Base-by-base conservation (phyloP, 2,329 filamentous ascomycete species). In the Cadophora malorum region DNA sequence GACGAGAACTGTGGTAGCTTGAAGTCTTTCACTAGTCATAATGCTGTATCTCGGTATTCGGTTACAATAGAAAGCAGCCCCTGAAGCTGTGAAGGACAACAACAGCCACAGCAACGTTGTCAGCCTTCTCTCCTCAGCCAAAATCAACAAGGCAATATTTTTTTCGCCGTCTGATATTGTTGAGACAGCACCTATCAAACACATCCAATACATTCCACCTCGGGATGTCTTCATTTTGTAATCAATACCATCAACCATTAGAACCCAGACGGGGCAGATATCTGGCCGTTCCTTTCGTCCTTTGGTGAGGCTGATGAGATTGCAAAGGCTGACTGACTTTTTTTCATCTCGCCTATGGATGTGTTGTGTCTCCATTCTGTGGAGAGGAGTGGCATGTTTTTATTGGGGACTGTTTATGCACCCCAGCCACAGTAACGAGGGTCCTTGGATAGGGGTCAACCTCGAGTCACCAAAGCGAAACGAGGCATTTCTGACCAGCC, bases 241-340 rank as follows among this genome's bases (percentile, higher is more conserved):
- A 49, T 62, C 59, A 62, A 49, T 12, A n/a, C 28, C 59, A 47
- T 31, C 38, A 19, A n/a, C 16, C 59, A n/a, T 49, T 12, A 31
- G 33, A 21, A 3, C 47, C 25, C 16, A 12, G 4, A 41, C 49
- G 64, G 64, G 63, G 64, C 49, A 62, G 53, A 38, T 23, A 63
- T 66, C 52, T 63, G 16, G 59, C 64, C 59, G 64, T 47, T 66
- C 59, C 64, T 23, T 47, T 63, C 64, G 58, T 47, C 64, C 64
- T 53, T 47, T 49, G 45, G 45, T 33, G 33, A 63, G 59, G 60
- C 49, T 67, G 64, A 62, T 62, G 33, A 47, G 52, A 62, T 35
- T 62, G 58, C 50, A 50, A 66, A 62, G 58, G 64, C 56, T 62
- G 64, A 63, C 49, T 21, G 47, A 38, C 35, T n/a, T n/a, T 52